These are phyloP conservation scores for Williopsis jadinii DNA, from an alignment of 1,139 yeast species.

Conservation along the genomic window DNA sequence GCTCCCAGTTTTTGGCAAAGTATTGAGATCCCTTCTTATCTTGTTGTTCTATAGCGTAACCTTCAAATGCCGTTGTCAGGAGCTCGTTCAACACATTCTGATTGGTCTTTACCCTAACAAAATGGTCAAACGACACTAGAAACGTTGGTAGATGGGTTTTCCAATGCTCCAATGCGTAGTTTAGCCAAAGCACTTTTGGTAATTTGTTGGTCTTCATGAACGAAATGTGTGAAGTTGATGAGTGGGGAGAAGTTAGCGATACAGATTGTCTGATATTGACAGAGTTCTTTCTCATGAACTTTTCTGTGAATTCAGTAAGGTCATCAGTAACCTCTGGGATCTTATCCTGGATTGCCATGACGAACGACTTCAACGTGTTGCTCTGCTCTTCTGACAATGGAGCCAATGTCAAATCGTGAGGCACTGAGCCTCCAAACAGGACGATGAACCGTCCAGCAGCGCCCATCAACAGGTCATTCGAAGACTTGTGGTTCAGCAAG, in stretches of 20 bases:
- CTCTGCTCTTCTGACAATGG: constrained; percentile 11
- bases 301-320: constrained; percentile 7
- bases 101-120: constrained; percentile 19
- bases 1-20: constrained; percentile 17
- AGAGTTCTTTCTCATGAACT: constrained; percentile 10
- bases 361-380: constrained; percentile 9
- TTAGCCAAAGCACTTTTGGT: constrained; percentile 20
- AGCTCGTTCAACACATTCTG: constrained; percentile 21
- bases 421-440: constrained; percentile 7
- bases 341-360: constrained; percentile 3
- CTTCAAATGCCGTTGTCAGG: constrained; percentile 18
- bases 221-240: constrained; percentile 8
- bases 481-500: constrained; percentile 4
- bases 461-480: constrained; percentile 1
- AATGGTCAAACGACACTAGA: constrained; percentile 17
- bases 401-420: constrained; percentile 3
- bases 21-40: constrained; percentile 3
- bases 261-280: constrained; percentile 4
- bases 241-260: constrained; percentile 1
- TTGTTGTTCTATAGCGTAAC: constrained; percentile 14
- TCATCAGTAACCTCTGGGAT: constrained; percentile 8
- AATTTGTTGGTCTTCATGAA: constrained; percentile 18
- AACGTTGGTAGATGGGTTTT: constrained; percentile 13
- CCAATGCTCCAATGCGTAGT: constrained; percentile 16
- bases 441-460: constrained; percentile 8